Base-by-base conservation (phyloP, 1,139 yeast species). In the Hyphopichia pseudoburtonii region DNA sequence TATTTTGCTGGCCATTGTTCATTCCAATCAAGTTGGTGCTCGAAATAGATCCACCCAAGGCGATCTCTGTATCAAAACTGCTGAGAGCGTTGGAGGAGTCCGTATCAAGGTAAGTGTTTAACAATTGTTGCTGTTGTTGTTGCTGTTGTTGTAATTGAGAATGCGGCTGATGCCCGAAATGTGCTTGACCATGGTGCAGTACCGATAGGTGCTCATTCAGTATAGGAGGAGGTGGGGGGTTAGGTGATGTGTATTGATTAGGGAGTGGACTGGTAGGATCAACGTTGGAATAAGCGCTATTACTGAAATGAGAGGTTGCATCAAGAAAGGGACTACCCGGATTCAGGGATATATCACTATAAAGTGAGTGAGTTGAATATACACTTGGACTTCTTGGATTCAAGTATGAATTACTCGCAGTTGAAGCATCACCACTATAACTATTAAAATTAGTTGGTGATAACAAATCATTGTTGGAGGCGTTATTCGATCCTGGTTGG, bases 311-410 rank as follows among this genome's bases (percentile, higher is more conserved):
- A 5, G 73, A 66, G 15, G 56, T 51, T 1, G 73, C 74, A 41
- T 69, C 76, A 28, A 57, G 52, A 43, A 49, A 71, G 3, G 75
- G 74, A 28, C 69, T 61, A 16, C 62, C 64, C 3, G 72, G 67
- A 39, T 64, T 64, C 42, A 68, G 65, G 3, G 70, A 63, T 22
- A 54, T 61, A 7, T 70, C 76, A 9, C 68, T 54, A 43, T 60
- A 62, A 9, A 57, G 36, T 4, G 73, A 66, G 43, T 67, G 54
- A 15, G 51, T 40, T 2, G 62, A 57, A 33, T 43, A 50, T 12
- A 44, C 50, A 28, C 51, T 41, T 1, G 58, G 59, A 7, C 55
- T 53, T 14, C 39, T 42, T 18, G 56, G 54, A 36, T 41, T 42
- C 15, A 51, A 31, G 18, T n/a, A 31, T 4, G 28, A 14, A 7